Evolutionary conservation across 768 basidiomycete genomes (phyloP), one percentile per base, ranked within the genome.

Genomic region (Hypholoma sublateritium): DNA sequence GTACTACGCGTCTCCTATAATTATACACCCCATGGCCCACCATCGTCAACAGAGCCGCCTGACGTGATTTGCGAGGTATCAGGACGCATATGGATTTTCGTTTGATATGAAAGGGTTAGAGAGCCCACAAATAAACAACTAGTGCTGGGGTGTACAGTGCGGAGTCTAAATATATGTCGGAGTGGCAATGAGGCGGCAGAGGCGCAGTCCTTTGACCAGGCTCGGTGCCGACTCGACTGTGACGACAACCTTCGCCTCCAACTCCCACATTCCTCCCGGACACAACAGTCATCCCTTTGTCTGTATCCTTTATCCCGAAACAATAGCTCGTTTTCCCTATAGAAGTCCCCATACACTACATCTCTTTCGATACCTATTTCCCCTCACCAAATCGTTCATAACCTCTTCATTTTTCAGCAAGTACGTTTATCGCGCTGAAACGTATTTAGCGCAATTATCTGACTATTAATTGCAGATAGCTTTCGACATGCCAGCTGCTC

Each of bases 401-500:
- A 58, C 45, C 42, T 53, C 70, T 69, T 53, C 56, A 52, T 67
- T 66, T 58, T 66, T 58, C 62, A 64, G 71, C 72, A 71, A 73
- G 75, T 78, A 74, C 71, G 62, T 63, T 61, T 59, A 63, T 61
- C 44, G n/a, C 32, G 22, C 41, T 12, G 17, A 32, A 32, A 9
- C 37, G n/a, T 16, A 13, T 12, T 45, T 48, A 19, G 17, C 28
- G 12, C 55, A 21, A 22, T 19, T 37, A 21, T 49, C 36, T 43
- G 17, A 32, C 24, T 37, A 17, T 49, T 50, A 34, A 21, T n/a
- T 50, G 57, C 37, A 42, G 16, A n/a, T 36, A 62, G 61, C 49
- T 8, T 53, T 67, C 65, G 67, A 67, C 67, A 85, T 85, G 84
- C 75, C 81, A 68, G 67, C 80, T 59, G 59, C 71, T 37, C 64